phyloP scores from a whole-genome alignment of 352 stramenopile genomes.

The Pelagophyceae sp. region DNA sequence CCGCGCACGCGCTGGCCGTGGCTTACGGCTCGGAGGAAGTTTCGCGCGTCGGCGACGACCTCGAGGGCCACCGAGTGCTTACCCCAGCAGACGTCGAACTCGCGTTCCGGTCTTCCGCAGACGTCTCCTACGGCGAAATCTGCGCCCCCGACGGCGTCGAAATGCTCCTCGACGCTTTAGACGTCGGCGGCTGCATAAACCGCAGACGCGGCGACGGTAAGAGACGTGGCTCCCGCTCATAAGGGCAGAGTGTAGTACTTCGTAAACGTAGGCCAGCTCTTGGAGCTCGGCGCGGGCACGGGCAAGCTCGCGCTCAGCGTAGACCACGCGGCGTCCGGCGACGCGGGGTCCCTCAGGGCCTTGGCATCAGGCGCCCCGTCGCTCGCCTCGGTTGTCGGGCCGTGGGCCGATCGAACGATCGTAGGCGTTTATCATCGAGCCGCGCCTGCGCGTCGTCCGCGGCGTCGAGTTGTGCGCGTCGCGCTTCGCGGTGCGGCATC shows the following conservation, averaged over 20 bases:
- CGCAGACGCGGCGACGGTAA: neutral
- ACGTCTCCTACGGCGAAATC: neutral
- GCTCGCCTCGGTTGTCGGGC: no score
- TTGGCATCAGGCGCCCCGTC: no score
- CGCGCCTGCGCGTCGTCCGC: neutral
- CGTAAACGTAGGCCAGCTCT: neutral
- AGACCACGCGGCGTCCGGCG: no score
- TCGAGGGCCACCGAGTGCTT: neutral
- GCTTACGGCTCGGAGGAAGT: neutral
- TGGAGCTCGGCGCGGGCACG: neutral
- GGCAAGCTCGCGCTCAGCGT: neutral
- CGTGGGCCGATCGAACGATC: no score
- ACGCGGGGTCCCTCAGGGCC: no score
- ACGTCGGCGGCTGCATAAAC: neutral
- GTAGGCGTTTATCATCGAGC: neutral
- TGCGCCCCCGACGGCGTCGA: neutral
- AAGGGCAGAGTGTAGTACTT: no score
- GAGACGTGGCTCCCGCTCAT: no score
- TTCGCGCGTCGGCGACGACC: neutral
- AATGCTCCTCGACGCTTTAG: neutral
- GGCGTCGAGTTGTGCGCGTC: conserved; percentile 1
- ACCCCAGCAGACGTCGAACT: neutral
- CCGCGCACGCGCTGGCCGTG: neutral
- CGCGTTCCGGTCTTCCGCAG: neutral
- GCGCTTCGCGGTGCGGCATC: neutral